A percentile compares a stretch with the other conserved stretches of the same genome.
phyloP scores from a whole-genome alignment of 345 rosid species.

The Trapa bicornis region DNA sequence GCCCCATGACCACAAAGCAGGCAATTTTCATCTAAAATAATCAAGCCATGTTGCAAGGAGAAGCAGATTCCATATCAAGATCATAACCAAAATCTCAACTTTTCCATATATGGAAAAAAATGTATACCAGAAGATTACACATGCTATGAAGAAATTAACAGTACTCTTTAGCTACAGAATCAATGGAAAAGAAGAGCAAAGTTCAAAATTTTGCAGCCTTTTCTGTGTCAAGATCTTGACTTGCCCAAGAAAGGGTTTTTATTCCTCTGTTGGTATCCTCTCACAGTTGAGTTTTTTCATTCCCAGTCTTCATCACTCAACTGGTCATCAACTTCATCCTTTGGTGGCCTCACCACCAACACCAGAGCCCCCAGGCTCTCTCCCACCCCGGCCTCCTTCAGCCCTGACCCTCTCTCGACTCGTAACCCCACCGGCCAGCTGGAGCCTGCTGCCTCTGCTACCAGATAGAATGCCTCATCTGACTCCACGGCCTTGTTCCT shows the following conservation, averaged over 20 bases:
- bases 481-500: conserved; percentile 39
- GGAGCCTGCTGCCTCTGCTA: conserved; percentile 19
- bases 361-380: conserved; percentile 53
- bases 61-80: neutral
- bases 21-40: too few species aligned
- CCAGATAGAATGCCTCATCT: conserved; percentile 63
- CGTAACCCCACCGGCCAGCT: conserved; percentile 24
- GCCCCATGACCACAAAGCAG: conserved; percentile 14
- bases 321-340: conserved; percentile 50
- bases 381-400: conserved; percentile 45
- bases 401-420: conserved; percentile 55
- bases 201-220: too few species aligned
- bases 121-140: too few species aligned
- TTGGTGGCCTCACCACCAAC: conserved; percentile 71
- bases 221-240: too few species aligned
- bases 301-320: conserved; percentile 67
- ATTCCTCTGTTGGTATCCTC: too few species aligned
- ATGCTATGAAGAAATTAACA: too few species aligned
- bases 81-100: neutral
- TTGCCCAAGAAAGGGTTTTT: too few species aligned
- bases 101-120: neutral
- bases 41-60: too few species aligned
- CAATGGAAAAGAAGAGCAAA: too few species aligned
- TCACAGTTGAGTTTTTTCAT: conserved; percentile 11
- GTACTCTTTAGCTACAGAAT: too few species aligned